Base-by-base conservation (phyloP, 2,329 filamentous ascomycete genomes). In the Arthrobotrys megalospora region DNA sequence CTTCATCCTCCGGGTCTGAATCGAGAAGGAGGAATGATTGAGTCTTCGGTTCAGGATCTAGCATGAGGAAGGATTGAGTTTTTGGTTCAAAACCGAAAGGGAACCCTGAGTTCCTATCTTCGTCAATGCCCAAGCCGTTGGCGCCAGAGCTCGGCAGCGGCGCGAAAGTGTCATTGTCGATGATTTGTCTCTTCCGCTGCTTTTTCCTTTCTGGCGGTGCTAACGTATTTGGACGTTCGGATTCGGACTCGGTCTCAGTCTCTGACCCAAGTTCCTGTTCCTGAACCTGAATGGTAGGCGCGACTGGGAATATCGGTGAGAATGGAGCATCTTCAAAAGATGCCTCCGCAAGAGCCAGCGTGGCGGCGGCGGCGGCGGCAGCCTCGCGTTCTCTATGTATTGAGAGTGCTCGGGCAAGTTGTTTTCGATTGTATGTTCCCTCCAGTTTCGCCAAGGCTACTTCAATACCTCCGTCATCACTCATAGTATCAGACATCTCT, bases 361-460 rank as follows among this genome's bases (percentile, higher is more conserved):
- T 36, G 0, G 45, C 58, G 4, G 50, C 58, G 10, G 50, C 73
- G 7, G 36, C 32, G 12, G 47, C 62, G 1, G 75, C 67, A 14
- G 66, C 60, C 41, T 78, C 75, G 11, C 75, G 75, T 58, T 75
- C 60, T 75, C 77, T 52, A 41, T 67, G 67, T 55, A 78, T 77
- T 32, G 66, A 78, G 4, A 78, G 67, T 14, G 67, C 60, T 24
- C 79, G 50, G 16, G 71, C 68, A 21, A 79, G 62, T 14, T 80
- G 80, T 45, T 83, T 89, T 81, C 88, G 90, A 82, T 91, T 88
- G 81, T 91, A 96, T 81, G 90, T 95, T 8, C 96, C 96, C 85
- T 99, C 96, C 0, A 99, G 87, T 82, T 98, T 99, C 81, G 94
- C 85, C 63, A 99, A 84, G 0, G 96, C 93, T n/a, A 94, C 94